Conservation (phyloP, 345 rosid species). For the Physaria fendleri region DNA sequence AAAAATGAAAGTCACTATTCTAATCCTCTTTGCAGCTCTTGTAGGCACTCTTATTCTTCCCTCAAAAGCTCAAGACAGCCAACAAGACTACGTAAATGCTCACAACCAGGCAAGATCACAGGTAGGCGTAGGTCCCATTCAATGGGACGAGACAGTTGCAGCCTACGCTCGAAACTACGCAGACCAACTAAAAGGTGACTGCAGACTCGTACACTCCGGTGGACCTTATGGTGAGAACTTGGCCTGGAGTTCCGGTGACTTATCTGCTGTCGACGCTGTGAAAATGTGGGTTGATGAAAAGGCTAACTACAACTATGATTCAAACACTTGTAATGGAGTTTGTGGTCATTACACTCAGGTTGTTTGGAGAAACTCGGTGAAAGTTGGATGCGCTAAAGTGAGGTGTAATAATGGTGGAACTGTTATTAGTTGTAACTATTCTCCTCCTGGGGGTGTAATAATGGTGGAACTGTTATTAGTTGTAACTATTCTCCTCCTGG, state of each 20-base stretch:
- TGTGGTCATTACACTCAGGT: constrained; percentile 27
- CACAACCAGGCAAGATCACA: constrained; percentile 12
- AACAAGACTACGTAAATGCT: constrained; percentile 10
- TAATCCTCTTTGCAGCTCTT: background rate
- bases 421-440: constrained; percentile 14
- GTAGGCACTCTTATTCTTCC: constrained; percentile 14
- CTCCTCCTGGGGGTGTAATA: constrained; percentile 22
- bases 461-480: constrained; percentile 24
- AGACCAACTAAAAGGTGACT: constrained; percentile 5
- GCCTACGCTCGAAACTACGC: constrained; percentile 7
- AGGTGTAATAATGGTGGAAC: constrained; percentile 29
- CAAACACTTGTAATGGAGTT: constrained; percentile 16
- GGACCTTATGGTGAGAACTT: constrained; percentile 28
- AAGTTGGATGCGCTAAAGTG: constrained; percentile 19
- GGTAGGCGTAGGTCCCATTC: constrained; percentile 16
- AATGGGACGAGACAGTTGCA: constrained; percentile 10
- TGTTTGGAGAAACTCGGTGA: constrained; percentile 28
- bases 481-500: constrained; percentile 24
- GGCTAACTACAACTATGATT: constrained; percentile 10
- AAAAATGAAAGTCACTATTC: constrained; percentile 1
- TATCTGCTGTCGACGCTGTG: constrained; percentile 10
- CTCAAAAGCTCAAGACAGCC: constrained; percentile 11
- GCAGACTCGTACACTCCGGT: constrained; percentile 13
- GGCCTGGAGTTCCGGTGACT: background rate
- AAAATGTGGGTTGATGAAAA: constrained; percentile 17